phyloP scores from a whole-genome alignment of 2,329 filamentous ascomycete species.

The Colletotrichum sp. region DNA sequence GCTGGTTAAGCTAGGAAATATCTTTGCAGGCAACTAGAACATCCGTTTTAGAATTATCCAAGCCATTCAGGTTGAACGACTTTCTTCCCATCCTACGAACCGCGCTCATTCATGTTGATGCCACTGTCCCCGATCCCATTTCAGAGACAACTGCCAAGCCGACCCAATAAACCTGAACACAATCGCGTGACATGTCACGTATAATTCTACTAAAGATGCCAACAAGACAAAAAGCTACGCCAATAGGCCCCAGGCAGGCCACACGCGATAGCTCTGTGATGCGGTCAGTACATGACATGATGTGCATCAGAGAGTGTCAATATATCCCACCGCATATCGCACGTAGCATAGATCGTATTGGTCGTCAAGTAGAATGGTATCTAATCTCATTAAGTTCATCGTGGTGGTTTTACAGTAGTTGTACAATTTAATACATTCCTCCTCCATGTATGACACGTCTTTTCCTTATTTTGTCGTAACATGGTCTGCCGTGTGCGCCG shows the following conservation, averaged over 20 bases:
- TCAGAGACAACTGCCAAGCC: neutral
- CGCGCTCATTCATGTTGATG: neutral
- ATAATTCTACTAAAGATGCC: neutral
- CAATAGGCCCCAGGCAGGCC: rapidly evolving
- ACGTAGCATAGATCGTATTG: neutral
- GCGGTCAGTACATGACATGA: neutral
- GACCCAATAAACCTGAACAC: no score
- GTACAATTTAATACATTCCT: neutral
- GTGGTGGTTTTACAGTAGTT: neutral
- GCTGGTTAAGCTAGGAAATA: constrained; percentile 30
- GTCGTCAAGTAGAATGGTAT: neutral
- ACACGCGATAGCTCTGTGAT: neutral
- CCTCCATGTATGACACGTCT: neutral
- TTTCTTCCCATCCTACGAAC: neutral
- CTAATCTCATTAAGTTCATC: neutral
- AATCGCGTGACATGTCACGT: neutral
- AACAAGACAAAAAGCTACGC: rapidly evolving
- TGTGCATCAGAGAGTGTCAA: neutral
- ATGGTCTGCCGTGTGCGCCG: constrained; percentile 1
- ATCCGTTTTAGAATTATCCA: neutral
- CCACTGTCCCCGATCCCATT: rapidly evolving
- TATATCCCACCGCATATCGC: no score
- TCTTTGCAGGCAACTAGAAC: constrained; percentile 27
- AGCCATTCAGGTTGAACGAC: neutral
- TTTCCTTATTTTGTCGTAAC: neutral